Evolutionary conservation across 2,329 filamentous ascomycete species (phyloP), one percentile per base, ranked within the genome.

Genomic region (Catunica adiposa): DNA sequence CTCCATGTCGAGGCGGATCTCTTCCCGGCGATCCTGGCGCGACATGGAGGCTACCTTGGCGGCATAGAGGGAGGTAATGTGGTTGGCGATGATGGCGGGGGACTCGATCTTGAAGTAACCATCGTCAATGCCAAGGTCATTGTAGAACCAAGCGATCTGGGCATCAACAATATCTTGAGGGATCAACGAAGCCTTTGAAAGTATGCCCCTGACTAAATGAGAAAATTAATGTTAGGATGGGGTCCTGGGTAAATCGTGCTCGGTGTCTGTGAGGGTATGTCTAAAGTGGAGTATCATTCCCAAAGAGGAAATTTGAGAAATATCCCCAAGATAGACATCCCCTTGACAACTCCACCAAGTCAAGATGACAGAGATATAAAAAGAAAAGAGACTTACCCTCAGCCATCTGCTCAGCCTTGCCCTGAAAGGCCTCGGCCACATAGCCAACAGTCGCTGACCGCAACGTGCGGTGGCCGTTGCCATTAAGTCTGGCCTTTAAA

Each of bases 121-220:
- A 75, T 96, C 92, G 65, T 98, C 92, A 64, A 98, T 98, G 63
- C 92, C 92, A 23, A 98, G 80, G 69, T 94, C 85, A 67, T 92
- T 86, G 74, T 98, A 98, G 75, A 98, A 98, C 90, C 92, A 98
- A 59, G 80, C 77, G 53, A 89, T 86, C 71, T 98, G 89, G 25
- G 82, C 77, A 60, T 94, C 85, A 60, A 96, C 78, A 61, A 94
- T 85, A 54, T 84, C 76, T 57, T 79, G 76, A 1, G 92, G 92
- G 59, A 98, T 86, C 78, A 94, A 96, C 59, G 83, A 86, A 65
- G 83, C 85, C 61, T 83, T 78, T 64, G 80, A 76, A 62, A 96
- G 81, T 65, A 83, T 73, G 61, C 84, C 82, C 80, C 88, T 89
- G 66, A 96, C 89, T 87, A 60, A 54, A 23, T 40, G 56, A 54